phyloP scores from a whole-genome alignment of 2,329 filamentous ascomycete species.

The Fulvia fulva region DNA sequence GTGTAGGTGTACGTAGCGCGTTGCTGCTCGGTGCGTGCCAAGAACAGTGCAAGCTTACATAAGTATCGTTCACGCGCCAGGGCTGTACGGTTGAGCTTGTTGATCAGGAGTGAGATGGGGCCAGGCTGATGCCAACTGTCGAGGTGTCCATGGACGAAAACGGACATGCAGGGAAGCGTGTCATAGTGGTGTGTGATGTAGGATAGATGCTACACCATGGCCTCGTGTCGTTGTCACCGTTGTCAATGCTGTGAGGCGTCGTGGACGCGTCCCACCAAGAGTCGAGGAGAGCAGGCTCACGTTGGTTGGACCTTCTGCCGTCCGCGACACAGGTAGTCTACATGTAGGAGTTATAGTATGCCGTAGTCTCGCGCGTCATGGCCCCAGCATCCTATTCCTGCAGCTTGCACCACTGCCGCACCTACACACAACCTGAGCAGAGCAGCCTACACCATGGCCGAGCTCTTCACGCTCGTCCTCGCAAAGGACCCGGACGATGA shows the following conservation, averaged over 20 bases:
- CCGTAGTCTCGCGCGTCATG: not conserved
- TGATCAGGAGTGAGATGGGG: slow-evolving; percentile 22
- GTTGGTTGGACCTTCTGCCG: no score
- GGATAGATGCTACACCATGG: slow-evolving; percentile 46
- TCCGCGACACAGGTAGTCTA: no score
- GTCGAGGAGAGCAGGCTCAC: no score
- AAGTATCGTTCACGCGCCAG: slow-evolving; percentile 25
- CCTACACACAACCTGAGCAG: not conserved
- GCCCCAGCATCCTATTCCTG: not conserved
- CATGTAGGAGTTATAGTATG: not conserved
- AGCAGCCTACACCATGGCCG: not conserved
- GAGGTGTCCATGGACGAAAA: slow-evolving; percentile 29
- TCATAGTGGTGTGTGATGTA: slow-evolving; percentile 48
- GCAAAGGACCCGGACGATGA: slow-evolving; percentile 6
- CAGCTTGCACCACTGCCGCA: not conserved
- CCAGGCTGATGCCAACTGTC: slow-evolving; percentile 28
- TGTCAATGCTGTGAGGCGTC: slow-evolving; percentile 22
- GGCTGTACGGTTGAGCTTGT: slow-evolving; percentile 19
- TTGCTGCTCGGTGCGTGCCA: not conserved
- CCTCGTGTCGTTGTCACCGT: slow-evolving; percentile 41
- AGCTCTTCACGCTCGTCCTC: not conserved
- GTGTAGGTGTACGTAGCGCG: no score
- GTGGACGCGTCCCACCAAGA: no score
- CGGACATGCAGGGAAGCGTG: slow-evolving; percentile 25
- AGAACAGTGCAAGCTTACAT: slow-evolving; percentile 28